Evolutionary conservation across 345 rosid species (phyloP).

Genomic region (Rubroshorea leprosula): DNA sequence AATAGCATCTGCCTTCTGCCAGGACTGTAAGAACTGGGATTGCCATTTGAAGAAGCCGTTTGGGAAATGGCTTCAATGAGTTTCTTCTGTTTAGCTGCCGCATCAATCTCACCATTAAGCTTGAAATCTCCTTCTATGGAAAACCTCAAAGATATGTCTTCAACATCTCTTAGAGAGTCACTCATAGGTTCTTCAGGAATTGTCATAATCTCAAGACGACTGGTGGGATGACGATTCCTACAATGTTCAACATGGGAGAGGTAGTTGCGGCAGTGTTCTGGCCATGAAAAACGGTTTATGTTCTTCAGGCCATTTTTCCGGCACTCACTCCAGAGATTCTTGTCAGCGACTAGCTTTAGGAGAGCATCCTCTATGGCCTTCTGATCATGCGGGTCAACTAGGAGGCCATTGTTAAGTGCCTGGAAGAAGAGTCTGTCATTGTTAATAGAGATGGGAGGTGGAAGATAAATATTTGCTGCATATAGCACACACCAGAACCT

Average conservation of each 20-base stretch:
- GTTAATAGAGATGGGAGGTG: constrained; percentile 9
- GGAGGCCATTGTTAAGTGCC: constrained; percentile 65
- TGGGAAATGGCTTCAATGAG: constrained; percentile 55
- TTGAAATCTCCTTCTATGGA: constrained; percentile 73
- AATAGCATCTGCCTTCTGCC: constrained; percentile 77
- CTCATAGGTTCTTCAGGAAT: constrained; percentile 79
- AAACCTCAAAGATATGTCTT: constrained; percentile 76
- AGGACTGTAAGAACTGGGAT: constrained; percentile 40
- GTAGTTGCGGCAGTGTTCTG: constrained; percentile 74
- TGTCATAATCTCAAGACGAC: constrained; percentile 53
- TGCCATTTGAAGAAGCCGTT: constrained; percentile 41
- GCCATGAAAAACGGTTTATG: constrained; percentile 64
- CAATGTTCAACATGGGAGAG: constrained; percentile 78
- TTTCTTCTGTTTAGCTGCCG: constrained; percentile 60
- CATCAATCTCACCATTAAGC: constrained; percentile 60
- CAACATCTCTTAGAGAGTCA: constrained; percentile 74
- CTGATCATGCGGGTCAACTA: constrained; percentile 66
- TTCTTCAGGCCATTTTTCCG: constrained; percentile 54
- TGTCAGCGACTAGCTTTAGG: constrained; percentile 58
- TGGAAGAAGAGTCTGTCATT: constrained; percentile 20
- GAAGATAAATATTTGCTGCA: not conserved
- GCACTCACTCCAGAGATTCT: constrained; percentile 55
- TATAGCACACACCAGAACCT: no score
- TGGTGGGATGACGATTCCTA: constrained; percentile 71
- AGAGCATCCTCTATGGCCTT: constrained; percentile 60